phyloP scores from a whole-genome alignment of 768 basidiomycete genomes.

The Psilocybe azurescens region DNA sequence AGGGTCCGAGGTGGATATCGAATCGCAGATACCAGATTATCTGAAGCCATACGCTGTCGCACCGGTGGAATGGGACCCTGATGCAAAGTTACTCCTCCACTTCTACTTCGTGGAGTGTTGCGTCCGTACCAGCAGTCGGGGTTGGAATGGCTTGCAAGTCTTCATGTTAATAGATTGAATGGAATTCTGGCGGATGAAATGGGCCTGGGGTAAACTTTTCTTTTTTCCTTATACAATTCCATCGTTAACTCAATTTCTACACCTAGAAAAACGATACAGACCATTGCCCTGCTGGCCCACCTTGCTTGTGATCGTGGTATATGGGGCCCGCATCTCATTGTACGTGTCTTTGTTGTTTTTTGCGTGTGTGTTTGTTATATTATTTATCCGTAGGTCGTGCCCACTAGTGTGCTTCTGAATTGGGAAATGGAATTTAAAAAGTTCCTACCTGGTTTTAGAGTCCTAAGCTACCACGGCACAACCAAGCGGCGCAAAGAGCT shows the following conservation, averaged over 20 bases:
- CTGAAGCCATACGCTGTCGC: slow-evolving; percentile 75
- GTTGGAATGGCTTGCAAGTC: slow-evolving; percentile 90
- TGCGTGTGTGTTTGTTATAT: slow-evolving; percentile 22
- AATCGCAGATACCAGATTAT: slow-evolving; percentile 51
- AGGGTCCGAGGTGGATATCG: background rate
- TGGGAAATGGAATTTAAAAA: slow-evolving; percentile 99
- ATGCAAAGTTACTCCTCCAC: slow-evolving; percentile 61
- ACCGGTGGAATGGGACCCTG: slow-evolving; percentile 69
- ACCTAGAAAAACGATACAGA: slow-evolving; percentile 92
- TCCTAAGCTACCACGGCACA: slow-evolving; percentile 89
- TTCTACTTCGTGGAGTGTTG: slow-evolving; percentile 84
- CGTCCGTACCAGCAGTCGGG: slow-evolving; percentile 95
- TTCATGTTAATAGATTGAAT: slow-evolving; percentile 82
- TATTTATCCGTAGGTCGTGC: slow-evolving; percentile 64
- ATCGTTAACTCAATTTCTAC: background rate
- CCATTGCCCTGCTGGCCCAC: slow-evolving; percentile 92
- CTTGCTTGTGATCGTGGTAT: slow-evolving; percentile 90
- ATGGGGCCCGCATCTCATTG: slow-evolving; percentile 92
- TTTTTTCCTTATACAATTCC: background rate
- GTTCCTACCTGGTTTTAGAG: slow-evolving; percentile 88
- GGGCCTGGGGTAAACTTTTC: slow-evolving; percentile 80
- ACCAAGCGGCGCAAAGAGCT: slow-evolving; percentile 90
- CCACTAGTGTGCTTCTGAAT: slow-evolving; percentile 92
- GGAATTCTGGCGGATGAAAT: slow-evolving; percentile 93
- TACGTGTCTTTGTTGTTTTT: slow-evolving; percentile 33